A percentile compares a stretch with the other conserved stretches of the same genome.
Evolutionary conservation across 768 basidiomycete genomes (phyloP).

Genomic region (Mycena rebaudengoi): DNA sequence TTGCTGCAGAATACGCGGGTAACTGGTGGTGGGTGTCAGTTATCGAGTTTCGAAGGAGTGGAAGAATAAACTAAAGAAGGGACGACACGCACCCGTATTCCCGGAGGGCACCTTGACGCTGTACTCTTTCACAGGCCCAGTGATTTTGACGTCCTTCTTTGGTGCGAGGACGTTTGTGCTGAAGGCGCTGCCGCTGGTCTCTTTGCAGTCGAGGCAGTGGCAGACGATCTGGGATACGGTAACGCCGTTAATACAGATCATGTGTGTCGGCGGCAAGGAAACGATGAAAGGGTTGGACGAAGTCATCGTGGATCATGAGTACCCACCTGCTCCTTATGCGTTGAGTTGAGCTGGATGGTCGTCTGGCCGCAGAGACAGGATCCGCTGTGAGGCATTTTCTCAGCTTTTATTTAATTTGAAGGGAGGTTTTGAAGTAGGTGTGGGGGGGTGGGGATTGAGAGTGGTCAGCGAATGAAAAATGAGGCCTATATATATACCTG

Average conservation of each 20-base stretch:
- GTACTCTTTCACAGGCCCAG: conserved; percentile 38
- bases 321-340: conserved; percentile 34
- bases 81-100: too few species aligned
- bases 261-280: too few species aligned
- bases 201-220: conserved; percentile 46
- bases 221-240: conserved; percentile 41
- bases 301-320: too few species aligned
- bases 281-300: too few species aligned
- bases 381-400: conserved; percentile 26
- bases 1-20: conserved; percentile 44
- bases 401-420: too few species aligned
- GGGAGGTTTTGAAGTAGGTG: too few species aligned
- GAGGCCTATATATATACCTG: too few species aligned
- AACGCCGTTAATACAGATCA: neutral
- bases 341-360: conserved; percentile 33
- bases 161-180: conserved; percentile 44
- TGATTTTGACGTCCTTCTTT: conserved; percentile 40
- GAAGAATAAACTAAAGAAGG: too few species aligned
- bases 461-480: too few species aligned
- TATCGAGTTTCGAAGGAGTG: neutral
- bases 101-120: conserved; percentile 39
- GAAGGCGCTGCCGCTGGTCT: conserved; percentile 46
- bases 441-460: too few species aligned
- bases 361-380: conserved; percentile 42
- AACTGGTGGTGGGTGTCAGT: conserved; percentile 26